Evolutionary conservation across 495 filamentous ascomycete genomes (phyloP), one percentile per base, ranked within the genome.

Genomic region (Letharia lupina): DNA sequence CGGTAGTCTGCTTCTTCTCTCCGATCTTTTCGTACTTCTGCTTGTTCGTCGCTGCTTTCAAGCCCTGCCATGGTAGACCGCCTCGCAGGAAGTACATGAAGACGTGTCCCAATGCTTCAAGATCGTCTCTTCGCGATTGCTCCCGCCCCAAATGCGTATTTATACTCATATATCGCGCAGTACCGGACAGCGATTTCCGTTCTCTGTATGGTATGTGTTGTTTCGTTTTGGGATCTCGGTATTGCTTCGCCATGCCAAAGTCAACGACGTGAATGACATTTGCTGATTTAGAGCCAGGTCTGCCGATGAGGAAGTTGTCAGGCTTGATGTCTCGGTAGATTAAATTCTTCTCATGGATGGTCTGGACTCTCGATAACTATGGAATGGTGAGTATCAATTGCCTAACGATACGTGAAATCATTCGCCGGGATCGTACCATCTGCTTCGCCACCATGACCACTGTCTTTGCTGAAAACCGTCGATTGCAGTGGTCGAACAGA

Each of bases 21-120:
- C 94, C 94, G 77, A 99, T 99, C 81, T 98, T 98, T 79, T 99
- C 94, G 70, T 99, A 99, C 79, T 99, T 99, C 75, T 99, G 94
- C 84, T 99, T 99, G 81, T 99, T 99, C 66, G 94, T 99, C 23
- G 95, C 95, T 75, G 94, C 94, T 81, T 98, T 98, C 72, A 99
- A 80, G 61, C 94, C 94, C 79, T 99, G 94, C 94, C 94, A 99
- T 28, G 94, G 94, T 66, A 99, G 82, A 62, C 95, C 95, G 65
- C 94, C 94, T 60, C 95, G 82, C 68, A 99, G 80, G 80, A 99
- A 99, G 80, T 99, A 99, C 90, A 99, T 93, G 81, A 99, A 99
- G 37, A 99, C 94, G 73, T 99, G 94, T 23, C 94, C 94, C 28
- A 99, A 77, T 1, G 94, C 94, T 75, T 99, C 94, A 61, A 99